Percentiles rank a stretch among this genome's conserved stretches.
phyloP scores from a whole-genome alignment of 805 yeast species.

The Grigorovia yakushimaensis region DNA sequence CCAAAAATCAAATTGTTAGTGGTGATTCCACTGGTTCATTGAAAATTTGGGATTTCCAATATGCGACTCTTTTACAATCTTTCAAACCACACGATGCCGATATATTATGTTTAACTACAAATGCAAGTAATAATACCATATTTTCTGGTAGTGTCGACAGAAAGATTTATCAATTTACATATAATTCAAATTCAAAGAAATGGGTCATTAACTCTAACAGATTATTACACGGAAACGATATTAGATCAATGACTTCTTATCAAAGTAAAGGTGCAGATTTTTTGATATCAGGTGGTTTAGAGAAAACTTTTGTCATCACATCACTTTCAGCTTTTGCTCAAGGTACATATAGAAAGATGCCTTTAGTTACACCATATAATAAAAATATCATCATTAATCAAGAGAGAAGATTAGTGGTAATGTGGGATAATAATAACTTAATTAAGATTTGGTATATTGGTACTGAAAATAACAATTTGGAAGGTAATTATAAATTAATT shows the following conservation, averaged over 20 bases:
- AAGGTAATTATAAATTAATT: constrained; percentile 38
- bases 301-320: constrained; percentile 52
- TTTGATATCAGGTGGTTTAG: constrained; percentile 78
- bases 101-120: constrained; percentile 61
- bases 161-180: constrained; percentile 64
- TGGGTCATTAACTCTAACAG: constrained; percentile 77
- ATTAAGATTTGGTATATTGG: constrained; percentile 71
- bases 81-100: constrained; percentile 87
- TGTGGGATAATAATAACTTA: constrained; percentile 69
- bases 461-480: constrained; percentile 18
- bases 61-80: constrained; percentile 67
- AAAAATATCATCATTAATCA: constrained; percentile 43
- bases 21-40: constrained; percentile 96
- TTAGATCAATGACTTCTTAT: constrained; percentile 62
- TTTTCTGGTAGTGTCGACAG: constrained; percentile 93
- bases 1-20: constrained; percentile 66
- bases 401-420: constrained; percentile 42
- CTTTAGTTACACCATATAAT: constrained; percentile 45
- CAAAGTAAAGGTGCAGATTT: constrained; percentile 61
- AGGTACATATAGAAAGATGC: constrained; percentile 62
- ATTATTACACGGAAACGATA: constrained; percentile 76
- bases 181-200: constrained; percentile 29
- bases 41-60: constrained; percentile 83
- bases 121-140: constrained; percentile 49
- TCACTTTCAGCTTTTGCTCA: constrained; percentile 57